phyloP scores from a whole-genome alignment of 495 filamentous ascomycete species.

The Hyphodiscus hymeniophilus region DNA sequence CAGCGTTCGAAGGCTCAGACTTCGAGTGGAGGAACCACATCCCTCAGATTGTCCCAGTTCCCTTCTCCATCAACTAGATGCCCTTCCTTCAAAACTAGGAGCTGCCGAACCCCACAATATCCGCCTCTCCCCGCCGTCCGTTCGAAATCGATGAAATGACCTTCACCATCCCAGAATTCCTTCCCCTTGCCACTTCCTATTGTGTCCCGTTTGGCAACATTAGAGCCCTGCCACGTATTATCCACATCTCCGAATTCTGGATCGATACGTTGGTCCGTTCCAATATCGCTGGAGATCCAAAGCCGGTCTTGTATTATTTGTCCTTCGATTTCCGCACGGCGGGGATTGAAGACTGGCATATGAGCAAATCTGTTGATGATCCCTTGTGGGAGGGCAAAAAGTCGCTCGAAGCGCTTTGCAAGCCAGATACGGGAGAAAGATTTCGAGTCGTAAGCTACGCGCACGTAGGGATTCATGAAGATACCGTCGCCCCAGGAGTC shows the following conservation, averaged over 20 bases:
- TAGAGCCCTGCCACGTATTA: conserved; percentile 39
- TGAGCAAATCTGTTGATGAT: conserved; percentile 44
- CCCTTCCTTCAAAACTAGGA: conserved; percentile 48
- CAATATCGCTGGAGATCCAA: conserved; percentile 32
- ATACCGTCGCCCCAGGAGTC: conserved; percentile 41
- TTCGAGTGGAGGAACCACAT: conserved; percentile 17
- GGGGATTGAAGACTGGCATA: conserved; percentile 49
- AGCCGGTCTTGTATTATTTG: conserved; percentile 44
- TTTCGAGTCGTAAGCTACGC: conserved; percentile 50
- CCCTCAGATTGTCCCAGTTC: conserved; percentile 40
- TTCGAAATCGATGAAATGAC: conserved; percentile 24
- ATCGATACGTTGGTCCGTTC: conserved; percentile 22
- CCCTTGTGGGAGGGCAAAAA: conserved; percentile 46
- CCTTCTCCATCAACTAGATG: conserved; percentile 37
- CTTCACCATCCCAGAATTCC: conserved; percentile 24
- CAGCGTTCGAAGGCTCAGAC: not conserved
- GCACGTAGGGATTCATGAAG: conserved; percentile 67
- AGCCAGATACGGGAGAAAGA: conserved; percentile 48
- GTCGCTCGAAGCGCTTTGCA: conserved; percentile 49
- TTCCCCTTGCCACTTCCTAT: conserved; percentile 29
- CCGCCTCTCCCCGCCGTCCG: conserved; percentile 41
- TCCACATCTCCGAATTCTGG: conserved; percentile 21
- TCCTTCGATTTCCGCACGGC: conserved; percentile 45
- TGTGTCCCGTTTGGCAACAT: conserved; percentile 39
- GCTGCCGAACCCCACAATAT: conserved; percentile 47